Evolutionary conservation across 1,139 yeast species (phyloP).

Genomic region (Hanseniaspora sp.): DNA sequence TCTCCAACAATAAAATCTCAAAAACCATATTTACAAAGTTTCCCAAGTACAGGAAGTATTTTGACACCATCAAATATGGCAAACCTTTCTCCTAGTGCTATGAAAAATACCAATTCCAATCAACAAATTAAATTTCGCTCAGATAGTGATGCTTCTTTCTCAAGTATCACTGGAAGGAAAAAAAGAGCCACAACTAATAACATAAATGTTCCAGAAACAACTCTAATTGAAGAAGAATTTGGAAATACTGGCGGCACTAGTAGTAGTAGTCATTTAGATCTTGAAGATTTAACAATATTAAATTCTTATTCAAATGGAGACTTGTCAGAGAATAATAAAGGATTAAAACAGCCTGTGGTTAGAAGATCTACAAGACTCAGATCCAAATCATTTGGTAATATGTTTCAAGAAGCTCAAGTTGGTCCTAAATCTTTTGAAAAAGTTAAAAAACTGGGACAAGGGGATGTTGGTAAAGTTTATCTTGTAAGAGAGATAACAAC

Average conservation of each 20-base stretch:
- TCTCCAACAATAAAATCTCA: constrained; percentile 1
- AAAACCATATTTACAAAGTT: constrained; percentile 3
- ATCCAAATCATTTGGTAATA: constrained; percentile 44
- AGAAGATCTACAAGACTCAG: constrained; percentile 38
- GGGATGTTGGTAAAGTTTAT: constrained; percentile 96
- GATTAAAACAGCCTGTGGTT: constrained; percentile 3
- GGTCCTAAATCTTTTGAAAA: constrained; percentile 81
- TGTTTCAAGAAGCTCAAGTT: constrained; percentile 67
- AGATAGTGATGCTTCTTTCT: constrained; percentile 13
- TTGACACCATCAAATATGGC: not conserved
- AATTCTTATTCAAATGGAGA: not conserved
- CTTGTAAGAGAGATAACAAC: constrained; percentile 73
- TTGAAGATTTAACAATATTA: not conserved
- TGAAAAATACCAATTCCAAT: not conserved
- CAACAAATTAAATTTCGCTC: constrained; percentile 1
- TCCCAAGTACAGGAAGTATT: constrained; percentile 8
- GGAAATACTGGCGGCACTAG: not conserved
- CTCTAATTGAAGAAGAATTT: not conserved
- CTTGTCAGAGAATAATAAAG: not conserved
- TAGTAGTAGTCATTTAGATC: not conserved
- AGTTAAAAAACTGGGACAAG: constrained; percentile 78
- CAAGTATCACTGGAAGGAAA: not conserved
- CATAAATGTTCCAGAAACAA: not conserved
- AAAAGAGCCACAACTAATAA: not conserved
- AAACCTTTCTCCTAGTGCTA: not conserved